phyloP scores from a whole-genome alignment of 768 basidiomycete species.

The Lactifluus rugatus region DNA sequence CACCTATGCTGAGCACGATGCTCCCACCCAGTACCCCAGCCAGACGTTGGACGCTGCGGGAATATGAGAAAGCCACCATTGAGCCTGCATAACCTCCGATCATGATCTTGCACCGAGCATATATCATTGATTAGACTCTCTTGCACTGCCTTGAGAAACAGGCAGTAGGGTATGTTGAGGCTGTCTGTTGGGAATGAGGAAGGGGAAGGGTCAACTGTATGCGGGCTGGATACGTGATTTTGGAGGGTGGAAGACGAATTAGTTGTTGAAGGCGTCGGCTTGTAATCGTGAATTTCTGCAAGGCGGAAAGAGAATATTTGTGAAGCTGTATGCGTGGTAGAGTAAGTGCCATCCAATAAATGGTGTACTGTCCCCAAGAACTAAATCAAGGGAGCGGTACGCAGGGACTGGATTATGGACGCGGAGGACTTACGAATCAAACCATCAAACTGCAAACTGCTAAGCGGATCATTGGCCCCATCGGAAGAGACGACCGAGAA shows the following conservation, averaged over 20 bases:
- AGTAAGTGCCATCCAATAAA: not conserved
- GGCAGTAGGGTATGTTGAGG: conserved; percentile 32
- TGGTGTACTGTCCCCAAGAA: not conserved
- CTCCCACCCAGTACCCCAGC: conserved; percentile 63
- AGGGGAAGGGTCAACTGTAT: conserved; percentile 11
- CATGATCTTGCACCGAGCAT: conserved; percentile 16
- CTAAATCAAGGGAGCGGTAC: not conserved
- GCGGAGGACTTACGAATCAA: conserved; percentile 38
- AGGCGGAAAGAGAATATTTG: conserved; percentile 39
- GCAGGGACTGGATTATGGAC: not conserved
- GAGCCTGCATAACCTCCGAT: conserved; percentile 39
- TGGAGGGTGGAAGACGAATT: conserved; percentile 34
- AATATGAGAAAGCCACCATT: conserved; percentile 57
- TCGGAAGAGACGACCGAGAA: conserved; percentile 40
- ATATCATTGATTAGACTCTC: conserved; percentile 45
- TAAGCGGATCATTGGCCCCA: conserved; percentile 28
- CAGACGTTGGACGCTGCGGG: conserved; percentile 33
- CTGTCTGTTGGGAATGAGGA: conserved; percentile 34
- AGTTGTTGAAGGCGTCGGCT: conserved; percentile 29
- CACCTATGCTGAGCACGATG: conserved; percentile 42
- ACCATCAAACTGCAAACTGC: conserved; percentile 37
- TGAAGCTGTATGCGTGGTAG: conserved; percentile 27
- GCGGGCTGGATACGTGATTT: conserved; percentile 17
- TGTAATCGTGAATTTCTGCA: conserved; percentile 45
- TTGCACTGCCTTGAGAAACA: conserved; percentile 58